Base-by-base conservation (phyloP, 805 yeast genomes). In the Saturnispora kantuleensis region DNA sequence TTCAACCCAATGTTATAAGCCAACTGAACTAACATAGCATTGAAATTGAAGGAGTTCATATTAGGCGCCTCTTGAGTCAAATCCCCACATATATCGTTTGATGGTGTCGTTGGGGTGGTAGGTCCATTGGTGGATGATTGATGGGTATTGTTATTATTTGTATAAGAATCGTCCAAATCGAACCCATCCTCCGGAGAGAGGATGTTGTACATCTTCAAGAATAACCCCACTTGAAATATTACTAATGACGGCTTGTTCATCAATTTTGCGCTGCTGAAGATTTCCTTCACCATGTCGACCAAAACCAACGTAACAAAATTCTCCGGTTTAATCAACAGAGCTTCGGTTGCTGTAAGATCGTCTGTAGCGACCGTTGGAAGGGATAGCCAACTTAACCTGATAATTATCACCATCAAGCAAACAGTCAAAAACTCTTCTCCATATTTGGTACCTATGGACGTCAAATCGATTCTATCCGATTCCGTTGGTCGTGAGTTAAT, bases 211-310 rank as follows among this genome's bases (percentile, higher is more conserved):
- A 71, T 58, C 48, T 77, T 77, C 56, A 79, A 68, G 56, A 65
- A 76, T 13, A 77, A 59, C 1, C 77, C 79, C 53, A 77, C 76
- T 54, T 81, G 87, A 30, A 81, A 71, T 12, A 77, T 67, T 21
- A 69, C 66, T 41, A 76, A 52, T 31, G 70, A 69, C 17, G 77
- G 68, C 46, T 65, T 69, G 21, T 69, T 56, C 63, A 70, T 58
- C 8, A 71, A 52, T 51, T 65, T 68, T 42, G 69, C 58, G 49
- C 64, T 67, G 3, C 70, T 62, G 46, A 70, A 68, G 16, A 69
- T 59, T 45, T 69, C 73, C 46, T 70, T 68, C 11, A 70, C 72
- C 63, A 70, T 60, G 35, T 70, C 73, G 33, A 69, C 63, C 31
- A 70, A 48, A 13, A 64, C 67, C 57, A 68, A 56, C 1, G 70